Evolutionary conservation across 805 yeast species (phyloP).

Genomic region (Myxozyma mucilagina): DNA sequence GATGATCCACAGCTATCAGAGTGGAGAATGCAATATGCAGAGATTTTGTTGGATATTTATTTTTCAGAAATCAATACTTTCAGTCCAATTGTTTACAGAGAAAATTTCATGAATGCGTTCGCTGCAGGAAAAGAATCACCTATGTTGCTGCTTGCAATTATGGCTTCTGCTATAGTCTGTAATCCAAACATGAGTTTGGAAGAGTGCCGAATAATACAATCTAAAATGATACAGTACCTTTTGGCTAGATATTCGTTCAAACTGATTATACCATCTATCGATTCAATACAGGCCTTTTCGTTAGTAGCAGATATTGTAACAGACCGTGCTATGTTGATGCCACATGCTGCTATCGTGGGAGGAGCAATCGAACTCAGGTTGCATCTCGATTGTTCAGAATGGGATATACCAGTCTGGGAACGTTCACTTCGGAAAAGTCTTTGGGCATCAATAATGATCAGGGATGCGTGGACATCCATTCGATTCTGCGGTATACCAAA

Average conservation of each 20-base stretch:
- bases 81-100: conserved; percentile 25
- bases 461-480: conserved; percentile 70
- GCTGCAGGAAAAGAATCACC: conserved; percentile 13
- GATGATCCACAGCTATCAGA: conserved; percentile 6
- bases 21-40: conserved; percentile 22
- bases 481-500: conserved; percentile 22
- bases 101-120: conserved; percentile 23
- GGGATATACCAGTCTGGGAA: conserved; percentile 96
- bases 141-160: conserved; percentile 25
- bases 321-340: conserved; percentile 24
- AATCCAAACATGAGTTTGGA: neutral
- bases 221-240: conserved; percentile 10
- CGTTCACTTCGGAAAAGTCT: conserved; percentile 78
- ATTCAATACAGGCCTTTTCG: conserved; percentile 16
- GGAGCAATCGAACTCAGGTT: conserved; percentile 85
- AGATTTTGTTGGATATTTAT: conserved; percentile 8
- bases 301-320: conserved; percentile 13
- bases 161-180: conserved; percentile 12
- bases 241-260: neutral
- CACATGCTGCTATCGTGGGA: conserved; percentile 56
- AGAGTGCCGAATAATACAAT: conserved; percentile 14
- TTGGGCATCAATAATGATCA: conserved; percentile 91
- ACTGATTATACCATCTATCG: conserved; percentile 17
- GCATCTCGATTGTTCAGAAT: conserved; percentile 81
- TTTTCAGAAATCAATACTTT: conserved; percentile 13